Evolutionary conservation across 2,329 filamentous ascomycete species (phyloP).

Genomic region (Pezicula radicicola): DNA sequence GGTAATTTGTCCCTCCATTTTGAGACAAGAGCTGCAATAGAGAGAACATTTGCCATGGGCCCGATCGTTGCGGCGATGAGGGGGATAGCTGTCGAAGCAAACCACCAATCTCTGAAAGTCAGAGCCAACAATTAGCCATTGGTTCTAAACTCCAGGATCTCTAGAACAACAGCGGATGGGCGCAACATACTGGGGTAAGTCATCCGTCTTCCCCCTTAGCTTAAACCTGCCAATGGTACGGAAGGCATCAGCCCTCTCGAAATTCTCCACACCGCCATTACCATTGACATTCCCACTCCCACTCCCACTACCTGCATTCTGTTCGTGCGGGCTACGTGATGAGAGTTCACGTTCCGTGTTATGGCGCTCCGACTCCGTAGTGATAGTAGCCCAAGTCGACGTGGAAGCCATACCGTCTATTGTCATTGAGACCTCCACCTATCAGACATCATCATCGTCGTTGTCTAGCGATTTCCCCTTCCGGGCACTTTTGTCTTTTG

Average conservation of each 20-base stretch:
- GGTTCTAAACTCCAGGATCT: too few species aligned
- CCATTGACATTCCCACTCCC: background rate
- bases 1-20: conserved; percentile 54
- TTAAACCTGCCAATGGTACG: conserved; percentile 26
- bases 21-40: conserved; percentile 63
- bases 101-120: conserved; percentile 33
- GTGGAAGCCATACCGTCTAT: too few species aligned
- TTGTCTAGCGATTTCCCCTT: too few species aligned
- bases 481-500: too few species aligned
- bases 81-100: conserved; percentile 43
- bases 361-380: too few species aligned
- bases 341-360: too few species aligned
- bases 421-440: too few species aligned
- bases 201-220: conserved; percentile 28
- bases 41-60: conserved; percentile 67
- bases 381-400: too few species aligned
- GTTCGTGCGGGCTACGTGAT: too few species aligned
- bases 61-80: conserved; percentile 66
- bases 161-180: background rate
- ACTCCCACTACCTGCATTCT: too few species aligned
- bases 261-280: background rate
- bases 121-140: background rate
- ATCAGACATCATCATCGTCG: too few species aligned
- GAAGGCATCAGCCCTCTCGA: conserved; percentile 12
- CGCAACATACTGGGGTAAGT: conserved; percentile 28